phyloP scores from a whole-genome alignment of 1,284 basidiomycete genomes.

The Malassezia sympodialis region DNA sequence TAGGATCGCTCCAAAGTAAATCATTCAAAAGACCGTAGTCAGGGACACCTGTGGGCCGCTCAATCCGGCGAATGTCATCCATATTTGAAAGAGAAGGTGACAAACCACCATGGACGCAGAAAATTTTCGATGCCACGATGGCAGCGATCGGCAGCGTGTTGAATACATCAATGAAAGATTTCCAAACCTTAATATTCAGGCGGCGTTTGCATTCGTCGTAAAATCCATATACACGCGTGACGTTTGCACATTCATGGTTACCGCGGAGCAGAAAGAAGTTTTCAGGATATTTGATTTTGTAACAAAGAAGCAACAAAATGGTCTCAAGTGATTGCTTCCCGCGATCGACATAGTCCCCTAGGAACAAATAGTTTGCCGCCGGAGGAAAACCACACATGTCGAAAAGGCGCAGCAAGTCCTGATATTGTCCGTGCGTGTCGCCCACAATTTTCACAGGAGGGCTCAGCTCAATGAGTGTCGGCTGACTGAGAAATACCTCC shows the following conservation, averaged over 20 bases:
- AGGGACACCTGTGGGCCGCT: slow-evolving; percentile 96
- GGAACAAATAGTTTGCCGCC: slow-evolving; percentile 91
- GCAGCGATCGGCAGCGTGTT: slow-evolving; percentile 97
- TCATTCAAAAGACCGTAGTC: slow-evolving; percentile 97
- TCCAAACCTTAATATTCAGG: slow-evolving; percentile 99
- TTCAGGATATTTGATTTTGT: slow-evolving; percentile 95
- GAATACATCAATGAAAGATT: slow-evolving; percentile 99
- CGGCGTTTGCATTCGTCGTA: slow-evolving; percentile 99
- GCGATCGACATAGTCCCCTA: slow-evolving; percentile 96
- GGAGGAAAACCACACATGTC: slow-evolving; percentile 99
- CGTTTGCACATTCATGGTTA: slow-evolving; percentile 98
- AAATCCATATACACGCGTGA: slow-evolving; percentile 98
- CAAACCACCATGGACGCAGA: slow-evolving; percentile 96
- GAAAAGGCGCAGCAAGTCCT: slow-evolving; percentile 92
- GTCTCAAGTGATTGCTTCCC: slow-evolving; percentile 98
- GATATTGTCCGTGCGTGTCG: slow-evolving; percentile 97
- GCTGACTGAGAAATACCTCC: slow-evolving; percentile 91
- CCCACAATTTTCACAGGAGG: slow-evolving; percentile 99
- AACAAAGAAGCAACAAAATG: slow-evolving; percentile 87
- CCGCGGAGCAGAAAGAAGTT: slow-evolving; percentile 97
- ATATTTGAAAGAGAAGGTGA: slow-evolving; percentile 94
- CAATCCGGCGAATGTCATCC: slow-evolving; percentile 98
- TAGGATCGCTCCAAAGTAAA: slow-evolving; percentile 95
- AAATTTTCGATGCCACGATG: slow-evolving; percentile 97
- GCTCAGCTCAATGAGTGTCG: slow-evolving; percentile 90